phyloP scores from a whole-genome alignment of 2,329 filamentous ascomycete species.

The Sclerotinia sclerotiorum region DNA sequence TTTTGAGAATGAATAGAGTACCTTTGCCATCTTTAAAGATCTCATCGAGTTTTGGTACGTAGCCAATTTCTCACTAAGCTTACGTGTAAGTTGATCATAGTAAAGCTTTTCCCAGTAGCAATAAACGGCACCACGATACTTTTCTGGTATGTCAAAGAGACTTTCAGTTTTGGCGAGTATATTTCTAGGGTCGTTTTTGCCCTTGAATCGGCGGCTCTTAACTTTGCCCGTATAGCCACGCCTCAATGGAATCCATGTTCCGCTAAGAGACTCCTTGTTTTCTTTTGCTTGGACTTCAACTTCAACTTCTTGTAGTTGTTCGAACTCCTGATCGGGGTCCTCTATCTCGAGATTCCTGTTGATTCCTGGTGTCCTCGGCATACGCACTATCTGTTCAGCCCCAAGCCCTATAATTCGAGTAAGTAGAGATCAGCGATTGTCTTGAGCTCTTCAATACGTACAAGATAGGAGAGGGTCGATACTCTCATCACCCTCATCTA shows the following conservation, averaged over 20 bases:
- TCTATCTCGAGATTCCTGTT: constrained; percentile 36
- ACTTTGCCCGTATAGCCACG: constrained; percentile 35
- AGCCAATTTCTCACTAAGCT: constrained; percentile 27
- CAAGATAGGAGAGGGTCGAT: constrained; percentile 27
- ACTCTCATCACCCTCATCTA: constrained; percentile 11
- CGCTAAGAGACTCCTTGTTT: constrained; percentile 31
- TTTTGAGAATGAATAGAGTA: constrained; percentile 12
- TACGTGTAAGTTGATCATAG: constrained; percentile 28
- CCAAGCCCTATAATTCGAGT: constrained; percentile 31
- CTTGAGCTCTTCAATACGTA: constrained; percentile 21
- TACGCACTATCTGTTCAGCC: constrained; percentile 28
- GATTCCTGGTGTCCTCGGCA: constrained; percentile 32
- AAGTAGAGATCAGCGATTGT: not conserved
- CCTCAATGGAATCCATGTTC: constrained; percentile 33
- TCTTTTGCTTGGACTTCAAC: constrained; percentile 28
- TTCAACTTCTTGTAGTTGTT: constrained; percentile 35
- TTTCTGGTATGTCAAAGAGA: constrained; percentile 36
- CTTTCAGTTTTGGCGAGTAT: constrained; percentile 28
- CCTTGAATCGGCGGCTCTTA: constrained; percentile 6
- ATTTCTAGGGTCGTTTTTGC: constrained; percentile 29
- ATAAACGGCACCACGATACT: constrained; percentile 38
- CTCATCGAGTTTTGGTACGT: constrained; percentile 32
- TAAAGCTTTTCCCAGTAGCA: constrained; percentile 36
- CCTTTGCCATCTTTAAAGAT: constrained; percentile 31
- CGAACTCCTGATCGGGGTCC: constrained; percentile 36